Base-by-base conservation (phyloP, 2,329 filamentous ascomycete genomes). In the Aspergillus hiratsukae region DNA sequence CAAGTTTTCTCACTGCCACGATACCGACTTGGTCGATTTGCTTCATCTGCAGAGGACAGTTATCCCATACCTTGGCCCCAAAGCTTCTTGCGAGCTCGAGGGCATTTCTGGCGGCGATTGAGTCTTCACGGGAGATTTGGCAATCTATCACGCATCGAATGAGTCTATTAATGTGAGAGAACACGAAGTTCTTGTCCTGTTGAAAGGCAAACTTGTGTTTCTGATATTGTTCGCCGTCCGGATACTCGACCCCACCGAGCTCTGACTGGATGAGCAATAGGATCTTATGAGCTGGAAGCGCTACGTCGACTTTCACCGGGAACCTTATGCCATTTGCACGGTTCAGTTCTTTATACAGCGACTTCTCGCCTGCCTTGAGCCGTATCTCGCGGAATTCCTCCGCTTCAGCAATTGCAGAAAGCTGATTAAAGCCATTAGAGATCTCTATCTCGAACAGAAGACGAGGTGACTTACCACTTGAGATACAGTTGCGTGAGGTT, bases 1-100 rank as follows among this genome's bases (percentile, higher is more conserved):
- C 82, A 46, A 97, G 80, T 69, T 89, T 94, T 40, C 87, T 83
- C 61, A 90, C 85, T n/a, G 84, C 83, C 1, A 87, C 89, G 4
- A 85, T 78, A 0, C 94, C 94, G 58, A 97, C 83, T 2, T 86
- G 83, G 0, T 89, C 85, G 1, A 99, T 81, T 70, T 97, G 93
- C 58, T 88, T 88, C 66, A 99, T 82, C 63, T 97, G 89, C 23
- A 88, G 79, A 0, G 89, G 84, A 2, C 86, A 89, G 35, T 88
- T 86, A 66, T 99, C 94, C 94, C 92, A 96, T 1, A 81, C 81
- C 57, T 82, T 83, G 1, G 91, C 89, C 23, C 84, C 82, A 52
- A 97, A 76, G 61, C 90, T 91, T 55, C 93, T 82, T 49, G 88
- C 82, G 5, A 97, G 81, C 66, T 93, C 88, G 1, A 97, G 80